Evolutionary conservation across 2,329 filamentous ascomycete species (phyloP), one percentile per base, ranked within the genome.

Genomic region (Emmonsia crescens): DNA sequence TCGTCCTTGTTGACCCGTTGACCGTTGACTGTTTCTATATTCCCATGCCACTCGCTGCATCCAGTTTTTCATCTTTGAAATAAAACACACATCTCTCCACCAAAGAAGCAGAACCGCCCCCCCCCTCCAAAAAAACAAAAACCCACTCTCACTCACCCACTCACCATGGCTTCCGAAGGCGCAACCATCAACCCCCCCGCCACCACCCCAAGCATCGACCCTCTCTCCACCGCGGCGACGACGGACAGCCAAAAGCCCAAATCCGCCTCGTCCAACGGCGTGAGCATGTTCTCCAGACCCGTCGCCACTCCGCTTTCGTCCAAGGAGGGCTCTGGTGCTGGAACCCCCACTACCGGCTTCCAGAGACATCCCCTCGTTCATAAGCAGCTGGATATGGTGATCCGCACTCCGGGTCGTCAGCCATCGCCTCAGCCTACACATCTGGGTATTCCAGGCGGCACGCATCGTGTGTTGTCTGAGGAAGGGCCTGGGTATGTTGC

Each of bases 401-500:
- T 80, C 59, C 75, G 79, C 46, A 77, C 78, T 9, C 80, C 79
- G 42, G 75, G 78, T 70, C 85, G 89, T 61, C 83, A 88, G 65
- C 89, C 92, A 29, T 96, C 92, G 61, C 91, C 91, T 29, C 89
- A 95, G 73, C 91, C 92, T 31, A 92, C 90, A 62, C 90, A 96
- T 75, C 82, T 96, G 74, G 88, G 83, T 68, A 82, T 92, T 27
- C 87, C 89, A 16, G 80, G 83, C 61, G 75, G 77, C 70, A 76
- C 77, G 72, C 85, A 90, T 73, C 84, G 88, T 61, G 82, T 93
- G 61, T 80, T 97, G 62, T 89, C 91, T 24, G 94, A 94, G 67
- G 88, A 91, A 68, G 94, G 92, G 36, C 88, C 95, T 44, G 94
- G 94, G 71, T 99, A 99, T 79, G 87, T 96, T 66, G 92, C 94